Evolutionary conservation across 805 yeast genomes (phyloP).

Genomic region (Wickerhamiella spandovensis): DNA sequence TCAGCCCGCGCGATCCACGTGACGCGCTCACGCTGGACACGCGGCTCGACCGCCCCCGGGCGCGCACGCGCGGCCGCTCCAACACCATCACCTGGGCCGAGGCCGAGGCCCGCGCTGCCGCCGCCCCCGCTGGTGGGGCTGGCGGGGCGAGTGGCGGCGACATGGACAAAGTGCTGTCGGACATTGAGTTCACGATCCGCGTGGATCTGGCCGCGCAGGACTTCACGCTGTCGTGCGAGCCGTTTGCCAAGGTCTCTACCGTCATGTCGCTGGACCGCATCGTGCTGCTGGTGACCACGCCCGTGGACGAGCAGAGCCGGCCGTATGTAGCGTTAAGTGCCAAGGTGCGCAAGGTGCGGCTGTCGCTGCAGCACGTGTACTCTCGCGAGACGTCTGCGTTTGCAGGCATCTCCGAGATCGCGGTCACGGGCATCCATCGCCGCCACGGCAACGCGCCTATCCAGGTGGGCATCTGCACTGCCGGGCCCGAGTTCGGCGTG

Average conservation of each 20-base stretch:
- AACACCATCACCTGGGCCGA: not conserved
- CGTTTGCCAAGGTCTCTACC: constrained; percentile 86
- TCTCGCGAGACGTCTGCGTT: constrained; percentile 76
- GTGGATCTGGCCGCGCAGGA: constrained; percentile 60
- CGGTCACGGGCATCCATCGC: constrained; percentile 2
- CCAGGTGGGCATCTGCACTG: constrained; percentile 4
- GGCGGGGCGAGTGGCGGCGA: not conserved
- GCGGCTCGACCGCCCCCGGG: not conserved
- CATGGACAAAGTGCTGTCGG: constrained; percentile 19
- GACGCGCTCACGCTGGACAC: too few species aligned
- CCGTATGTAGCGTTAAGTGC: constrained; percentile 33
- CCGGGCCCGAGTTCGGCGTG: constrained; percentile 27
- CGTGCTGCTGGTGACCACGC: constrained; percentile 37
- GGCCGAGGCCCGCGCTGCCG: too few species aligned
- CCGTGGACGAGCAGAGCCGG: constrained; percentile 10
- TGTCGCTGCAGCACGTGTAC: constrained; percentile 77
- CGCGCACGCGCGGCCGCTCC: not conserved
- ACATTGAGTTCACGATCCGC: constrained; percentile 38
- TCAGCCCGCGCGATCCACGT: too few species aligned
- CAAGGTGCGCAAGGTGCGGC: constrained; percentile 41
- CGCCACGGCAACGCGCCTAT: constrained; percentile 2
- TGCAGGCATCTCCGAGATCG: constrained; percentile 2
- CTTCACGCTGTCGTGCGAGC: constrained; percentile 75
- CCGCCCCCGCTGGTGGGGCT: too few species aligned
- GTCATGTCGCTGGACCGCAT: constrained; percentile 61